phyloP scores from a whole-genome alignment of 2,329 filamentous ascomycete species.

The Xylaria sp. region DNA sequence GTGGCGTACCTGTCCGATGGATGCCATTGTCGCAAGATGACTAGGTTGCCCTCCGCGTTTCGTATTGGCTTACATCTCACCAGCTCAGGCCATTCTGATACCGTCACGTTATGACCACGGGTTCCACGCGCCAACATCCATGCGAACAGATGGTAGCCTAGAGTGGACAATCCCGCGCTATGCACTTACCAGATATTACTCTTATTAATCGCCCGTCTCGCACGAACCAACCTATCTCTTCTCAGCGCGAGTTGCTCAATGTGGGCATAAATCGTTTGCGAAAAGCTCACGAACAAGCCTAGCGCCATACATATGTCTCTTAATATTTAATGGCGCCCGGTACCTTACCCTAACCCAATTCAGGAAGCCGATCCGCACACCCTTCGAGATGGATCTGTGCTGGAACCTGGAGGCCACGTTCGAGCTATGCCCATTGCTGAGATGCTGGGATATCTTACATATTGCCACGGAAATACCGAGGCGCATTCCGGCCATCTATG shows the following conservation, averaged over 20 bases:
- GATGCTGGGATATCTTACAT: neutral
- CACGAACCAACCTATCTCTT: neutral
- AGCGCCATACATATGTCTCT: neutral
- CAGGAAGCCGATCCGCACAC: slow-evolving; percentile 10
- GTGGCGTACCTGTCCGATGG: slow-evolving; percentile 58
- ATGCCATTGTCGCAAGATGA: slow-evolving; percentile 35
- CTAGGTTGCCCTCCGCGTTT: slow-evolving; percentile 4
- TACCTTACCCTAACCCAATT: slow-evolving; percentile 4
- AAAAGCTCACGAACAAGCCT: slow-evolving; percentile 1
- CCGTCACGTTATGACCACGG: slow-evolving; percentile 10
- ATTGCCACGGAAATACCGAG: neutral
- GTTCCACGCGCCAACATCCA: neutral
- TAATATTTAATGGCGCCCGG: neutral
- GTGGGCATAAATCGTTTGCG: neutral
- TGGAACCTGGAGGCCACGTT: slow-evolving; percentile 3
- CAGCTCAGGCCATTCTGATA: neutral
- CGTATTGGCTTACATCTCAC: neutral
- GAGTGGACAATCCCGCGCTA: neutral
- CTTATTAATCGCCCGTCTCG: neutral
- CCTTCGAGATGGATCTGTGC: neutral
- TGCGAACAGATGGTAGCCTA: neutral
- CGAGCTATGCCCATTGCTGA: neutral
- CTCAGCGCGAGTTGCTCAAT: neutral
- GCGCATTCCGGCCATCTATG: neutral
- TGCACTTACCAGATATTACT: neutral